phyloP scores from a whole-genome alignment of 768 basidiomycete genomes.

The Cubamyces sp. region DNA sequence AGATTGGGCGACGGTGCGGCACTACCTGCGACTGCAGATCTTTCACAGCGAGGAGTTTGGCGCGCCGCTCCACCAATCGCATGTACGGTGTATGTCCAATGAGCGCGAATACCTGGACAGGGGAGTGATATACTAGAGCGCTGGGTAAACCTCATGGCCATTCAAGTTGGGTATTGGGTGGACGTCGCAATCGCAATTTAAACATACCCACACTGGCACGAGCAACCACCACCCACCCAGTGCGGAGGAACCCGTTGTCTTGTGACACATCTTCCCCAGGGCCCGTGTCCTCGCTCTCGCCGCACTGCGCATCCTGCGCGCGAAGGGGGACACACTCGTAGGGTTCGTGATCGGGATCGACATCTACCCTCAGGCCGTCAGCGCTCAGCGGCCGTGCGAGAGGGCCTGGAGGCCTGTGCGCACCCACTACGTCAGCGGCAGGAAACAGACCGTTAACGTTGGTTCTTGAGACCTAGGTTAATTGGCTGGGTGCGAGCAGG shows the following conservation, averaged over 20 bases:
- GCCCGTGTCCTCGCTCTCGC: not conserved
- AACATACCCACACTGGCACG: slow-evolving; percentile 11
- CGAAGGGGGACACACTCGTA: not conserved
- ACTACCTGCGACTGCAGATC: too few species aligned
- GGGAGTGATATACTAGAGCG: too few species aligned
- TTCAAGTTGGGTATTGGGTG: too few species aligned
- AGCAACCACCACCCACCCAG: too few species aligned
- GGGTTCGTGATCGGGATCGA: slow-evolving; percentile 20
- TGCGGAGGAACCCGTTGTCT: not conserved
- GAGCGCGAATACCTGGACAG: too few species aligned
- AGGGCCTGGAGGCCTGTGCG: not conserved
- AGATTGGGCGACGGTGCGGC: too few species aligned
- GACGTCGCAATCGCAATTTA: not conserved
- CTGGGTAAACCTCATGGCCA: too few species aligned
- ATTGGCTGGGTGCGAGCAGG: slow-evolving; percentile 1
- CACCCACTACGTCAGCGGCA: not conserved
- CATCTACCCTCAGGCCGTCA: not conserved
- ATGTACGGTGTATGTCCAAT: too few species aligned
- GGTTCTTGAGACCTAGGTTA: slow-evolving; percentile 9
- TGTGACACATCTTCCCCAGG: slow-evolving; percentile 1
- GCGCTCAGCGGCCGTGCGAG: too few species aligned
- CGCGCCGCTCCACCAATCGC: too few species aligned
- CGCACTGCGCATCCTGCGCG: not conserved
- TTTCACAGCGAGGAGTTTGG: too few species aligned
- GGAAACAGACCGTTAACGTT: not conserved